These are phyloP conservation scores for Teratosphaeria viscida DNA, from an alignment of 2,329 filamentous ascomycete genomes.

Conservation along the genomic window DNA sequence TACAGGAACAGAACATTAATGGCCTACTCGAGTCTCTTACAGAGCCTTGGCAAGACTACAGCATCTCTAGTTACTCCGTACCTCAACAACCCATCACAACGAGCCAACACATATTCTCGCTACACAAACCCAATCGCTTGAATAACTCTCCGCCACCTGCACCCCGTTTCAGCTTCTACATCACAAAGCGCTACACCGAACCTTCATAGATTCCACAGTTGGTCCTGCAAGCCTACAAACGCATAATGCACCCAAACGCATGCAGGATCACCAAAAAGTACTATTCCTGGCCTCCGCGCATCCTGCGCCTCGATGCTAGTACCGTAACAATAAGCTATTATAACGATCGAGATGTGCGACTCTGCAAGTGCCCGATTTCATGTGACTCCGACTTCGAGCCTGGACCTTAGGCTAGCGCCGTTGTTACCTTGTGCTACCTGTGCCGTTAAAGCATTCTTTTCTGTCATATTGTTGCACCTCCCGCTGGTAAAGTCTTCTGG, in stretches of 20 bases:
- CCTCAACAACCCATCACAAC: no score
- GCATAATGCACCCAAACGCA: background rate
- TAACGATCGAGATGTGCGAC: background rate
- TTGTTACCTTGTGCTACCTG: background rate
- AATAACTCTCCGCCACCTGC: background rate
- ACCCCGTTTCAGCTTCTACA: background rate
- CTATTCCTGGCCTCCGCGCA: background rate
- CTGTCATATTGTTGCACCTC: background rate
- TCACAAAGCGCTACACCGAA: background rate
- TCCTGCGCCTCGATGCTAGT: background rate
- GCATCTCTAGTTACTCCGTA: no score
- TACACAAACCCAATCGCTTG: background rate
- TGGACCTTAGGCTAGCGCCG: background rate
- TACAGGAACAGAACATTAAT: no score
- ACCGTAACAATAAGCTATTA: background rate
- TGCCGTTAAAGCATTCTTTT: background rate
- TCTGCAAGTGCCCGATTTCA: background rate
- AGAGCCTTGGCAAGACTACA: no score
- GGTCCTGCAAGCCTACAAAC: background rate
- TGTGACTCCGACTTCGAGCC: background rate
- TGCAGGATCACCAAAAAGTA: background rate
- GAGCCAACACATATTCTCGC: background rate
- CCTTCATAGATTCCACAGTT: background rate
- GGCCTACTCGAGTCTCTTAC: no score
- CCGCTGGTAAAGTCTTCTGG: background rate